Evolutionary conservation across 306 rosid genomes (phyloP).

Genomic region (Casuarina glauca): DNA sequence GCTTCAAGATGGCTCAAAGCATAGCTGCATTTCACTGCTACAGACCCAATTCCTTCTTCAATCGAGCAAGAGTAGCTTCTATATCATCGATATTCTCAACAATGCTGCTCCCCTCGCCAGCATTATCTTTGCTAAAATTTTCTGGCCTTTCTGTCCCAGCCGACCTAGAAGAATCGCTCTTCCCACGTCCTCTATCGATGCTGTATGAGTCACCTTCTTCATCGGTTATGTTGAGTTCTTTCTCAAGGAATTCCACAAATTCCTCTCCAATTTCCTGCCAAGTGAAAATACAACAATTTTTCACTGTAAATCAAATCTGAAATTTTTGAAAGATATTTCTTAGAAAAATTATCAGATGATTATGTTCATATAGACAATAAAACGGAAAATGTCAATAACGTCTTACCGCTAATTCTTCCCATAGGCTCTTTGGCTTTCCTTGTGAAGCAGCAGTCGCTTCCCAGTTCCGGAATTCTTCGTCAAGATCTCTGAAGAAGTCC

Average conservation of each 20-base stretch:
- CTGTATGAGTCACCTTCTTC: conserved; percentile 36
- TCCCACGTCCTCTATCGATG: conserved; percentile 31
- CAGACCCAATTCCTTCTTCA: conserved; percentile 87
- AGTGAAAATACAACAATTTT: conserved; percentile 15
- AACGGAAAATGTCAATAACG: conserved; percentile 6
- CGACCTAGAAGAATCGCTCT: conserved; percentile 38
- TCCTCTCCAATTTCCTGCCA: conserved; percentile 98
- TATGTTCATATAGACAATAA: background rate
- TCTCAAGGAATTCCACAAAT: conserved; percentile 93
- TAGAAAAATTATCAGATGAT: background rate
- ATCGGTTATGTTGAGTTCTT: conserved; percentile 79
- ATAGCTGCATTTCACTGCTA: conserved; percentile 31
- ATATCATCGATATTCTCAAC: conserved; percentile 80
- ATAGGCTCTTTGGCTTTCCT: conserved; percentile 91
- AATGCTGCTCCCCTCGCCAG: conserved; percentile 55
- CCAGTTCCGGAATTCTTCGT: conserved; percentile 90
- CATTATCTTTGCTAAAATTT: conserved; percentile 30
- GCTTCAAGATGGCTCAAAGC: background rate
- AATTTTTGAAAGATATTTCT: background rate
- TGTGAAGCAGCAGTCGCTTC: conserved; percentile 76
- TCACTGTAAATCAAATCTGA: background rate
- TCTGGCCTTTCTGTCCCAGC: conserved; percentile 35
- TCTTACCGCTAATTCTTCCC: conserved; percentile 95
- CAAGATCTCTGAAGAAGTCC: conserved; percentile 86
- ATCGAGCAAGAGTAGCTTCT: conserved; percentile 86